Base-by-base conservation (phyloP, 2,329 filamentous ascomycete genomes). In the Exophiala oligosperma region DNA sequence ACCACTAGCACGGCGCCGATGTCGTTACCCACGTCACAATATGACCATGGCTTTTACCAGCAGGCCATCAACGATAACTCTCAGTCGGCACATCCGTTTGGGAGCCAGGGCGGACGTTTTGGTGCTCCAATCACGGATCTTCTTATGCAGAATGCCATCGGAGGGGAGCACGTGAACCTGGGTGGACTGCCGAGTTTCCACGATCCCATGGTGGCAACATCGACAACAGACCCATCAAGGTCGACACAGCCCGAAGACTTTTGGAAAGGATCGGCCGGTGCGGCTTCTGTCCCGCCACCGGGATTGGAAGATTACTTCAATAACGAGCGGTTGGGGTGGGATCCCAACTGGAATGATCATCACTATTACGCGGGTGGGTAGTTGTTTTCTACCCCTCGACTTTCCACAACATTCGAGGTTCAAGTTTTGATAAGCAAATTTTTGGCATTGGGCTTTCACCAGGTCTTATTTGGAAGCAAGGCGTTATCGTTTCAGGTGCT, bases 231-330 rank as follows among this genome's bases (percentile, higher is more conserved):
- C 26, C 46, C 35, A 47, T 35, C n/a, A 24, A 32, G 41, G 24
- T 41, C 46, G 6, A 48, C 41, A 26, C 32, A 55, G 28, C 38
- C 38, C 24, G 62, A 63, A 23, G 62, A 64, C 24, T 63, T 61
- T 46, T 66, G 64, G 62, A 64, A 56, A 32, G 54, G 50, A 14
- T 52, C 52, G 44, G 46, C 51, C 28, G 54, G 49, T 14, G 35
- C 49, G 23, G 51, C 49, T 41, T 47, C 46, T 23, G 64, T 60
- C 23, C 51, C 61, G 23, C 56, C 60, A 23, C 56, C 60, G 23
- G 57, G 54, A 23, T n/a, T 66, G 49, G 63, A 63, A 37, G 60
- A 66, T 38, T 66, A 44, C 56, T 62, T 59, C 55, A 54, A 43
- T 23, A 50, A 49, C 17, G 61, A 57, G 26, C 52, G 56, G n/a